A percentile compares a stretch with the other conserved stretches of the same genome.
Conservation (phyloP, 768 basidiomycete genomes). For the Pleurotus salmoneostramineus region DNA sequence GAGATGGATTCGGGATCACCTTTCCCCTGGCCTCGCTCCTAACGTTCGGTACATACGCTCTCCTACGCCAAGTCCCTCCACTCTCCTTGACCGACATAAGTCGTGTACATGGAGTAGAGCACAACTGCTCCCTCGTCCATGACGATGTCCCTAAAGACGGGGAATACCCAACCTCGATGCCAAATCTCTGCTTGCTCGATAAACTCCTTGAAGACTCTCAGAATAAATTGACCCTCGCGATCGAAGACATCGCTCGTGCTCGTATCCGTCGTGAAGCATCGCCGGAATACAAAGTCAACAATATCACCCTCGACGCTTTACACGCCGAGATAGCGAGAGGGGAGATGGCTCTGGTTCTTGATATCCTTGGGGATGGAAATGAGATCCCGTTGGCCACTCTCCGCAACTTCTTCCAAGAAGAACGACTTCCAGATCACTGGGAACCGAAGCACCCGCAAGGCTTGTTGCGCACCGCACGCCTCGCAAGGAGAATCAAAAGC, state of each 20-base stretch:
- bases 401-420: conserved; percentile 25
- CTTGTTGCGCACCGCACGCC: background rate
- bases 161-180: conserved; percentile 25
- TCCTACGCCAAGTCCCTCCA: conserved; percentile 21
- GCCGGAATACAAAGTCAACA: conserved; percentile 6
- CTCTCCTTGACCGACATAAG: conserved; percentile 20
- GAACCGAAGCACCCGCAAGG: conserved; percentile 6
- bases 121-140: conserved; percentile 33
- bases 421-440: conserved; percentile 32
- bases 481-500: background rate
- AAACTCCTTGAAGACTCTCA: conserved; percentile 10
- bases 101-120: conserved; percentile 31
- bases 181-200: conserved; percentile 10
- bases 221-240: conserved; percentile 17
- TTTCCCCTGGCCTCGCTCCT: conserved; percentile 22
- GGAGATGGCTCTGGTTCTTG: conserved; percentile 38
- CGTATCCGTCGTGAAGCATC: conserved; percentile 29
- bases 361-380: conserved; percentile 16
- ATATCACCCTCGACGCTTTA: conserved; percentile 22
- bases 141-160: conserved; percentile 18
- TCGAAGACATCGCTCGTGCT: conserved; percentile 23
- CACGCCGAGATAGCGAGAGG: conserved; percentile 40
- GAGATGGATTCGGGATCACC: conserved; percentile 26
- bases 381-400: conserved; percentile 24
- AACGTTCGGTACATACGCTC: conserved; percentile 17